Evolutionary conservation across 31 red algal genomes (phyloP).

Genomic region (Bonnemaisonia californica): DNA sequence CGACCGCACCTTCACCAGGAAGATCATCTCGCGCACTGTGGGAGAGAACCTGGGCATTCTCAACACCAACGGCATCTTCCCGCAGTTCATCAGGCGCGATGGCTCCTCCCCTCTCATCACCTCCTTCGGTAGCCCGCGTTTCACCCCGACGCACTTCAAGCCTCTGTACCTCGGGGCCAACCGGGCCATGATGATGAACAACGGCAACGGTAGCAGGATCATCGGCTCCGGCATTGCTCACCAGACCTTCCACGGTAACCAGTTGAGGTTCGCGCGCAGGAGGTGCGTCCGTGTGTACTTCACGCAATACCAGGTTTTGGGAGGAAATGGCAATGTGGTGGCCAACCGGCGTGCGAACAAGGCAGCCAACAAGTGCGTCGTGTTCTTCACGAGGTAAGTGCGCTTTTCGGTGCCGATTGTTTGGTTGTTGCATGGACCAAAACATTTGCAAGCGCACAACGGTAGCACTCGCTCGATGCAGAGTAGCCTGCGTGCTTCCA

Average conservation of each 20-base stretch:
- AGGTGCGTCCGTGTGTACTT: slow-evolving; percentile 43
- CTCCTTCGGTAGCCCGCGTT: slow-evolving; percentile 6
- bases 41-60: not conserved
- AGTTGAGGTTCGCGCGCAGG: not conserved
- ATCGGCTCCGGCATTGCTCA: slow-evolving; percentile 46
- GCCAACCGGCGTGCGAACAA: not conserved
- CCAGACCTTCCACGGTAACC: slow-evolving; percentile 43
- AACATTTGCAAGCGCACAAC: no score
- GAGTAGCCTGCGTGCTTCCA: no score
- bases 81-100: not conserved
- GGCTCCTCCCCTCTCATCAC: not conserved
- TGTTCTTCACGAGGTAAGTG: slow-evolving; percentile 35
- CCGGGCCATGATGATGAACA: no score
- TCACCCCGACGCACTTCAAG: slow-evolving; percentile 62
- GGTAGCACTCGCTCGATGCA: no score
- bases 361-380: slow-evolving; percentile 41
- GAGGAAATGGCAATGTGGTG: not conserved
- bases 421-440: no score
- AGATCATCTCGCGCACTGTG: not conserved
- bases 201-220: not conserved
- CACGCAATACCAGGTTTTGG: slow-evolving; percentile 27
- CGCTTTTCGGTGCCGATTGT: no score
- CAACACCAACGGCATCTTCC: not conserved
- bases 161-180: slow-evolving; percentile 23
- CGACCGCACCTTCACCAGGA: not conserved